phyloP scores from a whole-genome alignment of 2,329 filamentous ascomycete species.

The Neonectria ditissima region DNA sequence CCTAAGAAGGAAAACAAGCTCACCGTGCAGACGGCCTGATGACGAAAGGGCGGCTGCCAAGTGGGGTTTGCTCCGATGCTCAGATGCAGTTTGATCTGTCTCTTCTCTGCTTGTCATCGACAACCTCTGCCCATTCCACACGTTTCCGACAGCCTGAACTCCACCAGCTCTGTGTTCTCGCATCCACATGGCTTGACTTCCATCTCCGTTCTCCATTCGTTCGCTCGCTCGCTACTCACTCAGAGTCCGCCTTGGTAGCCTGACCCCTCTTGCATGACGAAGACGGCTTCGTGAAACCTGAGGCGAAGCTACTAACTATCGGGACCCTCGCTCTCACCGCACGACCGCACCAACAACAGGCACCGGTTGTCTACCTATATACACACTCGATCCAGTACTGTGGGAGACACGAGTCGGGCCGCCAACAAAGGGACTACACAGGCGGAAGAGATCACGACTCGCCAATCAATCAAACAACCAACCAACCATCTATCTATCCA shows the following conservation, averaged over 20 bases:
- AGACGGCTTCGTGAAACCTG: neutral
- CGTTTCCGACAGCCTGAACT: neutral
- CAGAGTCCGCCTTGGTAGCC: neutral
- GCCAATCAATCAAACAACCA: neutral
- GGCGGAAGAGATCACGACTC: neutral
- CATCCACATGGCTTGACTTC: neutral
- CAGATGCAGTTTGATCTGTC: neutral
- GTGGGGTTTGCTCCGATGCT: slow-evolving; percentile 10
- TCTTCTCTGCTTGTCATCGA: slow-evolving; percentile 12
- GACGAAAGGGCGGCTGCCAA: slow-evolving; percentile 17
- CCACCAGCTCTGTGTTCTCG: neutral
- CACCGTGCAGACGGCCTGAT: slow-evolving; percentile 17
- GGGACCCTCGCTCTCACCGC: neutral
- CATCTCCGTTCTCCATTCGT: neutral
- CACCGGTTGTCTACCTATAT: no score
- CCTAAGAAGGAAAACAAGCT: slow-evolving; percentile 22
- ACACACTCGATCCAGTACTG: neutral
- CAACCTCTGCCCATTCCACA: neutral
- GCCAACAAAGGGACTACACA: neutral
- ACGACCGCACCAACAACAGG: neutral
- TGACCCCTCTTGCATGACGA: neutral
- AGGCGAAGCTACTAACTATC: neutral
- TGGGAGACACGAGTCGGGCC: neutral
- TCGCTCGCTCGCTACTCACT: neutral
- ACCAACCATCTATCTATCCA: neutral